Percentiles rank a stretch among this genome's conserved stretches.
phyloP scores from a whole-genome alignment of 108 stramenopile species.

The Cyclotella cryptica region DNA sequence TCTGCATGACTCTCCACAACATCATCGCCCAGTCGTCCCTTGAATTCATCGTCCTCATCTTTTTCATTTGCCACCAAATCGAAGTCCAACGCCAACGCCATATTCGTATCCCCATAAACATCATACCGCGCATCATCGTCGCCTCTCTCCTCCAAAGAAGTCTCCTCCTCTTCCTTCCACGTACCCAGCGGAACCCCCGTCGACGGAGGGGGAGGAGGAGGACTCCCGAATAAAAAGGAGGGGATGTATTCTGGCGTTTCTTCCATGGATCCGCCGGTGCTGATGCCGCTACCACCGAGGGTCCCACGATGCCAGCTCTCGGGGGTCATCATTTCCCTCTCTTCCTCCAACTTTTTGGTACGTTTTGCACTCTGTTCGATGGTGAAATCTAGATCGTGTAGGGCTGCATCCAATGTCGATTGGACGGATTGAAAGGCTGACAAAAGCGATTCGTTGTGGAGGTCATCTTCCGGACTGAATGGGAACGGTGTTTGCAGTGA shows the following conservation, averaged over 20 bases:
- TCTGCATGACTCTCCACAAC: not conserved
- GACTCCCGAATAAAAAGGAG: not conserved
- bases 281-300: too few relatives aligned
- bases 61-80: constrained; percentile 7
- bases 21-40: not conserved
- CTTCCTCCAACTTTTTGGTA: constrained; percentile 3
- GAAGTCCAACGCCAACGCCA: constrained; percentile 20
- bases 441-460: constrained; percentile 7
- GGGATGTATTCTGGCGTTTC: too few relatives aligned
- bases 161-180: not conserved
- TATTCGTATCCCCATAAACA: not conserved
- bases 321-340: constrained; percentile 28
- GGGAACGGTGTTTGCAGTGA: not conserved
- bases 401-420: constrained; percentile 18
- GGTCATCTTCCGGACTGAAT: not conserved
- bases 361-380: not conserved
- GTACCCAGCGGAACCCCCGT: constrained; percentile 1
- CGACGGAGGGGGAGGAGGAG: not conserved
- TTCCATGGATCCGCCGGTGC: too few relatives aligned
- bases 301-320: not conserved
- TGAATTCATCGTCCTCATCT: not conserved
- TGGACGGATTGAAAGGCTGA: constrained; percentile 24
- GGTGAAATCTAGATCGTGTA: constrained; percentile 3
- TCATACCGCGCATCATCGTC: not conserved
- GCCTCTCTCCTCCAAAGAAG: not conserved